Percentiles rank a stretch among this genome's conserved stretches.
phyloP scores from a whole-genome alignment of 805 yeast genomes.

The Saturnispora diversa region DNA sequence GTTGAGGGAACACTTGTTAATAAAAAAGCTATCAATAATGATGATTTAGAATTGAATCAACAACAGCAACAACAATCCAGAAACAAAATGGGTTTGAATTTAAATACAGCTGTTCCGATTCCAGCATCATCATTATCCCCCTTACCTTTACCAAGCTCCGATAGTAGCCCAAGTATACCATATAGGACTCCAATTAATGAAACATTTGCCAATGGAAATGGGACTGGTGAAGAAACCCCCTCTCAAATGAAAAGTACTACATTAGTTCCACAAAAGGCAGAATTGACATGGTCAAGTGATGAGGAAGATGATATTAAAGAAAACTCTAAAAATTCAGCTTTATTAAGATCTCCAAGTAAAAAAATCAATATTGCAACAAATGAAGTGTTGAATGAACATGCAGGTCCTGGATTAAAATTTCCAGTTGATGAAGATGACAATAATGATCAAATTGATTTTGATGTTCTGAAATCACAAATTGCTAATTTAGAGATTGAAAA shows the following conservation, averaged over 20 bases:
- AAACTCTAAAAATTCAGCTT: constrained; percentile 12
- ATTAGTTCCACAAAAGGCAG: constrained; percentile 78
- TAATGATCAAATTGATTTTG: not conserved
- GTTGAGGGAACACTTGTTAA: not conserved
- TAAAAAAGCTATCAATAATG: not conserved
- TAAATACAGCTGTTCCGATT: constrained; percentile 3
- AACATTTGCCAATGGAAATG: constrained; percentile 9
- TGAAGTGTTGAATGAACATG: constrained; percentile 13
- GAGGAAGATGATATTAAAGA: constrained; percentile 52
- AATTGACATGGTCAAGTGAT: constrained; percentile 82
- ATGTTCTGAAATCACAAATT: not conserved
- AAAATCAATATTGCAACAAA: constrained; percentile 13
- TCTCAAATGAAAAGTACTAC: constrained; percentile 46
- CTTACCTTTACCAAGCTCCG: constrained; percentile 2
- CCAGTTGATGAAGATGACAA: constrained; percentile 11
- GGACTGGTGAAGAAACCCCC: constrained; percentile 20
- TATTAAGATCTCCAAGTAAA: constrained; percentile 14
- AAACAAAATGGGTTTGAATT: constrained; percentile 10
- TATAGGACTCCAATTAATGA: constrained; percentile 16
- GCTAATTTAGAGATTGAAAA: constrained; percentile 11
- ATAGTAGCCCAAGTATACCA: constrained; percentile 1
- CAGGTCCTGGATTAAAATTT: constrained; percentile 12
- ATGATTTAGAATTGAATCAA: not conserved
- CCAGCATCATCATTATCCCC: too few relatives aligned
- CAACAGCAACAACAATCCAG: constrained; percentile 6